Conservation (phyloP, 768 basidiomycete species). For the Rhodotorula paludigena region DNA sequence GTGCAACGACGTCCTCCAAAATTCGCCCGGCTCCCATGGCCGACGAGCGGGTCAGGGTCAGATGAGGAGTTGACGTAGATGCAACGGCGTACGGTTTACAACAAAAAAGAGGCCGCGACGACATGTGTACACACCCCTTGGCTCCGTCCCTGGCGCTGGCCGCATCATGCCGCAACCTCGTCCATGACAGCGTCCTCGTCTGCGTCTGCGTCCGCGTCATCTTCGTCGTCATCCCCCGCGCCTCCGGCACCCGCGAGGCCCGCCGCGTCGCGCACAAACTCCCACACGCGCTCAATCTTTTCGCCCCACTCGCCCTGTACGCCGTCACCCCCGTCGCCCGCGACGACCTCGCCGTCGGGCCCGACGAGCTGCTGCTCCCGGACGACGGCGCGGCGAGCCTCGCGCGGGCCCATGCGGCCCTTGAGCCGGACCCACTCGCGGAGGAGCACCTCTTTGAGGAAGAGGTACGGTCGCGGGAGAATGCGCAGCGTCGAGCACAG, state of each 20-base stretch:
- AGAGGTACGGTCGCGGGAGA: conserved; percentile 87
- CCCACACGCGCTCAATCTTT: conserved; percentile 53
- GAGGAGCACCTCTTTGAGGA: conserved; percentile 90
- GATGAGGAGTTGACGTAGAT: too few species aligned
- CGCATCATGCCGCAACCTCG: too few species aligned
- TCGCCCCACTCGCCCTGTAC: conserved; percentile 48
- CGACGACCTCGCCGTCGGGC: neutral
- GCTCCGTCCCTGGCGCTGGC: too few species aligned
- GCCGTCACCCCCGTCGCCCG: conserved; percentile 47
- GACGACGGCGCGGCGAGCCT: conserved; percentile 57
- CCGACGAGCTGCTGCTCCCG: conserved; percentile 4
- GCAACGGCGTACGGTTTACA: too few species aligned
- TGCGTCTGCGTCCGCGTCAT: neutral
- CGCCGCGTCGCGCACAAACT: conserved; percentile 55
- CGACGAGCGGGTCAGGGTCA: too few species aligned
- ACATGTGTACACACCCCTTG: too few species aligned
- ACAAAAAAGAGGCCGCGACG: too few species aligned
- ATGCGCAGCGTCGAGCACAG: conserved; percentile 86
- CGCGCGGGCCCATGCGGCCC: conserved; percentile 88
- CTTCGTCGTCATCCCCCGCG: neutral
- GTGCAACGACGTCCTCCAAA: too few species aligned
- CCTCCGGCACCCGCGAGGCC: conserved; percentile 31
- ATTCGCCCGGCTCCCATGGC: too few species aligned
- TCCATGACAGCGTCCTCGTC: neutral
- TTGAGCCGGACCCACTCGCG: conserved; percentile 85